Evolutionary conservation across 495 filamentous ascomycete species (phyloP), one percentile per base, ranked within the genome.

Genomic region (Apodospora peruviana): DNA sequence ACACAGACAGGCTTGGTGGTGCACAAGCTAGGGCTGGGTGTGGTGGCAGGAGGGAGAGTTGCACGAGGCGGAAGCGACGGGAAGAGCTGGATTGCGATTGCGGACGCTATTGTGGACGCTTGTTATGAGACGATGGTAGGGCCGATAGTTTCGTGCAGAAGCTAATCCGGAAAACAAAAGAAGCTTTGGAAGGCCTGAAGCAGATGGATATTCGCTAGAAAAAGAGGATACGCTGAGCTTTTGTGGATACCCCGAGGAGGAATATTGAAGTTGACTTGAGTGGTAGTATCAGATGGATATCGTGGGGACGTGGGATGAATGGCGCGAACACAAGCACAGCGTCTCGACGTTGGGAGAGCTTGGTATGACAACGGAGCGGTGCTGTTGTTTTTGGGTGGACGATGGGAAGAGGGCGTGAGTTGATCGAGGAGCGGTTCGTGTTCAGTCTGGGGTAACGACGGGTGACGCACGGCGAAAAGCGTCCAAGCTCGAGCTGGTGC

Each of bases 131-230:
- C 11, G 57, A 54, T 56, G 65, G 68, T 57, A 58, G 48, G 56
- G 56, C 65, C 58, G 59, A 54, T 60, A 64, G 60, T 65, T 60
- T 49, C 55, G 48, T 48, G 51, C 51, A 22, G 50, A 56, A 43
- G 49, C 35, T 23, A 22, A 29, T 12, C 17, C 16, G 36, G 36
- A 17, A 9, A 34, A 34, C n/a, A 17, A 37, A 10, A 22, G 29
- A 24, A 38, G 45, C 5, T 14, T 22, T 14, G 14, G 27, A 34
- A 16, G 24, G 20, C 41, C 20, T 19, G 40, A 50, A 50, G 50
- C 35, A 51, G 53, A 40, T 40, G 45, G 40, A 40, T 44, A 45
- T 25, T 37, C 52, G 34, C 48, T 48, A 50, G 34, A 21, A 20
- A 27, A 37, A 45, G 34, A 39, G 25, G 23, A 40, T 39, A 29